Percentiles rank a stretch among this genome's conserved stretches.
phyloP scores from a whole-genome alignment of 1,284 basidiomycete genomes.

The Phellinidium pouzarii region DNA sequence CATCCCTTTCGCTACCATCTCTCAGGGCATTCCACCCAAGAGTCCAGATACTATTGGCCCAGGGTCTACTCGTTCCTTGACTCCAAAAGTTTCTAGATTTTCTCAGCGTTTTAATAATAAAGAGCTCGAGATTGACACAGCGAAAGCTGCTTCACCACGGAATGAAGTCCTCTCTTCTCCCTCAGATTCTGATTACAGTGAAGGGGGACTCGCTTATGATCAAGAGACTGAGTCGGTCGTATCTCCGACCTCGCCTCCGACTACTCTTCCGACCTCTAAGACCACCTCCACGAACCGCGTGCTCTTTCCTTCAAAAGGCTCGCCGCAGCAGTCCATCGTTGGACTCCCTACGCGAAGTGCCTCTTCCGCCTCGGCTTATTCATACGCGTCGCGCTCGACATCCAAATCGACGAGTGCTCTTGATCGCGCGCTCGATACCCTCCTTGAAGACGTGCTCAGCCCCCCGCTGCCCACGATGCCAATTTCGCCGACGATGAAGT shows the following conservation, averaged over 20 bases:
- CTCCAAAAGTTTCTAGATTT: constrained; percentile 6
- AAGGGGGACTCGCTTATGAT: constrained; percentile 22
- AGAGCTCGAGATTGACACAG: constrained; percentile 10
- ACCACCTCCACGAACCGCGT: constrained; percentile 21
- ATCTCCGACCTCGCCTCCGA: constrained; percentile 18
- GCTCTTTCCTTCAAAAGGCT: constrained; percentile 11
- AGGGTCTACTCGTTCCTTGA: constrained; percentile 1
- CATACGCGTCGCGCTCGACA: constrained; percentile 18
- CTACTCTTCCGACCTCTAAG: constrained; percentile 11
- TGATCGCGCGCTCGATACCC: constrained; percentile 43
- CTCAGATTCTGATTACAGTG: constrained; percentile 25
- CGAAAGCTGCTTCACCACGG: constrained; percentile 11
- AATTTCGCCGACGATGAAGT: constrained; percentile 36
- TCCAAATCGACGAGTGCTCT: constrained; percentile 28
- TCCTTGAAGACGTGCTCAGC: constrained; percentile 39
- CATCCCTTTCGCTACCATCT: constrained; percentile 15
- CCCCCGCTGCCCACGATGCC: constrained; percentile 26
- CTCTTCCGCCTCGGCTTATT: constrained; percentile 26
- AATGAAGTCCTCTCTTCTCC: constrained; percentile 22
- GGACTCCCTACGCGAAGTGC: constrained; percentile 25
- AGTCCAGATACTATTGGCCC: constrained; percentile 11
- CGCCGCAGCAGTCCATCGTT: constrained; percentile 22
- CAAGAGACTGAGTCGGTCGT: constrained; percentile 23
- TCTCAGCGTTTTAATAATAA: constrained; percentile 8
- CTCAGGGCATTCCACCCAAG: constrained; percentile 13